Evolutionary conservation across 805 yeast species (phyloP), one percentile per base, ranked within the genome.

Genomic region (Blastobotrys americana): DNA sequence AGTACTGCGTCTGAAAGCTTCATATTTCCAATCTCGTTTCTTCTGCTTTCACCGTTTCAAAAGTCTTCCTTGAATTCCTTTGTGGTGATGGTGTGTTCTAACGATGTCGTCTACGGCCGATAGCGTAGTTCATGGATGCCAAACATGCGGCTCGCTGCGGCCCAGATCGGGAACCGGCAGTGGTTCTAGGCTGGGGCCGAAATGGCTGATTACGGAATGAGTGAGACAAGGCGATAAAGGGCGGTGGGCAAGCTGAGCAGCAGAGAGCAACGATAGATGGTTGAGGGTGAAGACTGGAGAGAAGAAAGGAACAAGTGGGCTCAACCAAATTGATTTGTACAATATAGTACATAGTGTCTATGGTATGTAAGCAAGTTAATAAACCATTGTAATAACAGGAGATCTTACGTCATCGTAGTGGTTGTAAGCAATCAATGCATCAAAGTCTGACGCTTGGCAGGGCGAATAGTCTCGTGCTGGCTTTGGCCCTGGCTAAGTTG

Each of bases 1-100:
- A 52, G 48, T 28, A 42, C 42, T 20, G 51, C 51, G 25, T 47
- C 39, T 17, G 53, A 17, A 33, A 54, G 48, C 49, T 54, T 51
- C 57, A 54, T 54, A 27, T 31, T 51, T 5, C 41, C 21, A 27
- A 25, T 25, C 10, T n/a, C n/a, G n/a, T n/a, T n/a, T n/a, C n/a
- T n/a, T n/a, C n/a, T n/a, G n/a, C n/a, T n/a, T n/a, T n/a, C n/a
- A n/a, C n/a, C n/a, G n/a, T 13, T 25, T 25, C 31, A 8, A 25
- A 8, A 25, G 10, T 25, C 13, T 13, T 25, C 31, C 31, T 25
- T 8, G 31, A 25, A 25, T 8, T 25, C 13, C 31, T 13, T 25
- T 8, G 10, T 8, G 31, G 31, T 25, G 31, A 25, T 25, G 13
- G 13, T 25, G 10, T 25, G 31, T 8, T 25, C 31, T 13, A 13